These are phyloP conservation scores for Globisporangium lucens DNA, from an alignment of 352 stramenopile genomes.

Conservation along the genomic window DNA sequence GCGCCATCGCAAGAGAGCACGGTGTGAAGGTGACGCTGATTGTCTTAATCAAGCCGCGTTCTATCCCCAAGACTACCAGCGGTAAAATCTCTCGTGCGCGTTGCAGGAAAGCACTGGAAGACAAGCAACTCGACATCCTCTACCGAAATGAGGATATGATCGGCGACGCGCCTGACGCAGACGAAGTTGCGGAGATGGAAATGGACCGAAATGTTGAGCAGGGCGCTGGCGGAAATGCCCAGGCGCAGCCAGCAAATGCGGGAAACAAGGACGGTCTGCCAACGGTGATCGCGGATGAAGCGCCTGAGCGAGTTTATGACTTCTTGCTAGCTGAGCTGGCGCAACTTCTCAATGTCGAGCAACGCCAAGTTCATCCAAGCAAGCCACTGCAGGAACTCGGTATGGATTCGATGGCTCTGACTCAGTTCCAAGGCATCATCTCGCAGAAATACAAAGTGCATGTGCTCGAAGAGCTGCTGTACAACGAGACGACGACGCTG, in stretches of 20 bases:
- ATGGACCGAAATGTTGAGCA: constrained; percentile 26
- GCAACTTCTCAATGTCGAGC: constrained; percentile 52
- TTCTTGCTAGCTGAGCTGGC: constrained; percentile 64
- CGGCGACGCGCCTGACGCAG: constrained; percentile 33
- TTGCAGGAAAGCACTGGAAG: constrained; percentile 65
- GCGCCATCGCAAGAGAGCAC: constrained; percentile 71
- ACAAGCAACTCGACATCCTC: constrained; percentile 58
- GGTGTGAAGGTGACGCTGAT: constrained; percentile 88
- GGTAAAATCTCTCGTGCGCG: constrained; percentile 97
- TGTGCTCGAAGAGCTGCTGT: constrained; percentile 92
- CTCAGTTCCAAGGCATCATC: constrained; percentile 94
- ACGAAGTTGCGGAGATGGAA: constrained; percentile 27
- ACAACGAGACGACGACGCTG: constrained; percentile 84
- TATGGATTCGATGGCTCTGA: constrained; percentile 94
- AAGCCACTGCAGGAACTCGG: constrained; percentile 70
- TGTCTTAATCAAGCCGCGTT: constrained; percentile 88
- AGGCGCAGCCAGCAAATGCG: constrained; percentile 5
- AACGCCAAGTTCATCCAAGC: constrained; percentile 41
- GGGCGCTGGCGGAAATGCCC: constrained; percentile 22
- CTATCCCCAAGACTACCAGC: constrained; percentile 97
- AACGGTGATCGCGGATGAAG: constrained; percentile 47
- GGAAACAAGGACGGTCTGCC: constrained; percentile 30
- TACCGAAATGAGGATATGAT: constrained; percentile 85
- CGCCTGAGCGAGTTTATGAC: constrained; percentile 47
- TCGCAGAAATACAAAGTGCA: constrained; percentile 87